phyloP scores from a whole-genome alignment of 306 rosid species.

The Begonia fuchsioides region DNA sequence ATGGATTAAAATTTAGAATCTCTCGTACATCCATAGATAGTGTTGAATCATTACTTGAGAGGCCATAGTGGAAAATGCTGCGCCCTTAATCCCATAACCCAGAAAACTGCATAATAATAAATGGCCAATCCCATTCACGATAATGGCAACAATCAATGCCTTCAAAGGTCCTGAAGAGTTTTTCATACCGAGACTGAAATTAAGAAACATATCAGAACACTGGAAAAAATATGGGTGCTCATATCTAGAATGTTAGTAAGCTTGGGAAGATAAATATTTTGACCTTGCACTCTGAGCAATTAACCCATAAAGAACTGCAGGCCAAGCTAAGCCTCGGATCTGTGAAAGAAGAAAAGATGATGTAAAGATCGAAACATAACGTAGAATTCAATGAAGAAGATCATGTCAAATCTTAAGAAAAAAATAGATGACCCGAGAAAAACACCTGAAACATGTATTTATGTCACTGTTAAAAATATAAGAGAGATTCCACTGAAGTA shows the following conservation, averaged over 20 bases:
- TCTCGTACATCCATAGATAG: no score
- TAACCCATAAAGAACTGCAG: conserved; percentile 58
- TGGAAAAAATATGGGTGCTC: no score
- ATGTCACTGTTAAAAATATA: no score
- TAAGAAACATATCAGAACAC: neutral
- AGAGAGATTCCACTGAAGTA: no score
- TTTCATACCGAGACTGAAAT: conserved; percentile 61
- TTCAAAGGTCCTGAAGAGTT: conserved; percentile 69
- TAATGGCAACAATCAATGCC: conserved; percentile 47
- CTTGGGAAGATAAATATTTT: no score
- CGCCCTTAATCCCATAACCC: conserved; percentile 49
- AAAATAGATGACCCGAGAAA: no score
- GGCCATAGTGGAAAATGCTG: conserved; percentile 67
- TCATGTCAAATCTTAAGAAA: no score
- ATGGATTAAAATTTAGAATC: no score
- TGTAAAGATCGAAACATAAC: no score
- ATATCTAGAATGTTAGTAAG: no score
- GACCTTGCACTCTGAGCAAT: conserved; percentile 67
- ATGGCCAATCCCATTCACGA: conserved; percentile 46
- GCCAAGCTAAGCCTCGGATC: conserved; percentile 67
- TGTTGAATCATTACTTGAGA: conserved; percentile 30
- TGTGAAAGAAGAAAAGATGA: conserved; percentile 11
- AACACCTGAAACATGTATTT: no score
- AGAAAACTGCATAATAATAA: conserved; percentile 33
- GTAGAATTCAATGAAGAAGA: no score